These are phyloP conservation scores for Aspergillus bridgeri DNA, from an alignment of 495 filamentous ascomycete species.

Conservation along the genomic window DNA sequence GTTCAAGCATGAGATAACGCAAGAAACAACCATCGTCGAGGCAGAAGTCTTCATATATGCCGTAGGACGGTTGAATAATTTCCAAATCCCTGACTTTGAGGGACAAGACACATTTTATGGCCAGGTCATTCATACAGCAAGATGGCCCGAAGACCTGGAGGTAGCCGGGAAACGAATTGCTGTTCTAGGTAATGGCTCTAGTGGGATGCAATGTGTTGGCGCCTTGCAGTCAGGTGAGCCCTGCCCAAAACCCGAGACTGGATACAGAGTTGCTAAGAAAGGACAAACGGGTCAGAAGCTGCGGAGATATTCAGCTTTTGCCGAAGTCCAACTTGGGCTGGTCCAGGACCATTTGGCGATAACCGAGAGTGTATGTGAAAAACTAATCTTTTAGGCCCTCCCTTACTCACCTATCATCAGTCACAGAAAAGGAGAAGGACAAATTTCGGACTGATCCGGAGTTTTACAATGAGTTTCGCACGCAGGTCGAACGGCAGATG, in stretches of 20 bases:
- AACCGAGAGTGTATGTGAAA: constrained; percentile 2
- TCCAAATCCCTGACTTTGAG: constrained; percentile 5
- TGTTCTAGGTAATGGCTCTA: constrained; percentile 23
- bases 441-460: neutral
- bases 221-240: constrained; percentile 13
- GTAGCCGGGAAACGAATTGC: constrained; percentile 9
- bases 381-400: neutral
- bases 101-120: constrained; percentile 7
- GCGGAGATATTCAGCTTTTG: constrained; percentile 13
- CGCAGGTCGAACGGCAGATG: neutral
- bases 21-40: neutral
- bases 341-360: constrained; percentile 8
- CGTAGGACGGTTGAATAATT: constrained; percentile 14
- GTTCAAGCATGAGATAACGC: neutral
- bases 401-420: neutral
- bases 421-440: neutral
- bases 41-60: constrained; percentile 14
- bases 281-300: too few species aligned
- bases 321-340: constrained; percentile 14
- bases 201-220: constrained; percentile 16
- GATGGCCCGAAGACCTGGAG: constrained; percentile 13
- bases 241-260: neutral
- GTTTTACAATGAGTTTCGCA: neutral
- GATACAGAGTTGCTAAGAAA: neutral
- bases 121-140: constrained; percentile 15